A percentile compares a stretch with the other conserved stretches of the same genome.
phyloP scores from a whole-genome alignment of 1,139 yeast genomes.

The Taphrina pruni region DNA sequence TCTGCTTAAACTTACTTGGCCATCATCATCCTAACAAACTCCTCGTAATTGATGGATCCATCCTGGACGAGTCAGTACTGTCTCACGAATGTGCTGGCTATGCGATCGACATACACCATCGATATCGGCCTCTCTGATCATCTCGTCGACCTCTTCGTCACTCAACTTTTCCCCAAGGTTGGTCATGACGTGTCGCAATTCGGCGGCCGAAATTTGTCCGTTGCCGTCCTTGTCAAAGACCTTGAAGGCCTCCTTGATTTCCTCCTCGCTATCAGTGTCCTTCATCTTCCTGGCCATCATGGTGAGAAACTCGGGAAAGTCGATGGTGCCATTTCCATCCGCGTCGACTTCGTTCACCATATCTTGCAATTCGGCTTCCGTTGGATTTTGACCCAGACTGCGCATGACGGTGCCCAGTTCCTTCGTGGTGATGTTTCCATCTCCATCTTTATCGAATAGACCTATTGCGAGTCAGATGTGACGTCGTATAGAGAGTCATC shows the following conservation, averaged over 20 bases:
- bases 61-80: slow-evolving; percentile 53
- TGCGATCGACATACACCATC: slow-evolving; percentile 41
- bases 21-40: slow-evolving; percentile 79
- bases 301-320: slow-evolving; percentile 60
- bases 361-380: slow-evolving; percentile 93
- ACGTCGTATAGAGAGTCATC: not conserved
- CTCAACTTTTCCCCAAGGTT: slow-evolving; percentile 95
- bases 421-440: slow-evolving; percentile 92
- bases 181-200: slow-evolving; percentile 92
- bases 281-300: slow-evolving; percentile 95
- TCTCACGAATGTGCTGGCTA: not conserved
- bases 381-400: slow-evolving; percentile 94
- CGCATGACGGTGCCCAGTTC: slow-evolving; percentile 99
- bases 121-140: slow-evolving; percentile 88
- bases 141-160: slow-evolving; percentile 94
- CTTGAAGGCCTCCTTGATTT: slow-evolving; percentile 94
- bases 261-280: slow-evolving; percentile 96
- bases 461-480: slow-evolving; percentile 19
- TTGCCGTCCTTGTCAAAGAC: slow-evolving; percentile 88
- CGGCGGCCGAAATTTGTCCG: slow-evolving; percentile 95
- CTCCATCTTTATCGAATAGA: slow-evolving; percentile 64
- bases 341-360: slow-evolving; percentile 96
- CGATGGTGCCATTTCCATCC: slow-evolving; percentile 88
- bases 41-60: slow-evolving; percentile 94
- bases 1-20: slow-evolving; percentile 40